A percentile compares a stretch with the other conserved stretches of the same genome.
phyloP scores from a whole-genome alignment of 768 basidiomycete species.

The Mycena kentingensis region DNA sequence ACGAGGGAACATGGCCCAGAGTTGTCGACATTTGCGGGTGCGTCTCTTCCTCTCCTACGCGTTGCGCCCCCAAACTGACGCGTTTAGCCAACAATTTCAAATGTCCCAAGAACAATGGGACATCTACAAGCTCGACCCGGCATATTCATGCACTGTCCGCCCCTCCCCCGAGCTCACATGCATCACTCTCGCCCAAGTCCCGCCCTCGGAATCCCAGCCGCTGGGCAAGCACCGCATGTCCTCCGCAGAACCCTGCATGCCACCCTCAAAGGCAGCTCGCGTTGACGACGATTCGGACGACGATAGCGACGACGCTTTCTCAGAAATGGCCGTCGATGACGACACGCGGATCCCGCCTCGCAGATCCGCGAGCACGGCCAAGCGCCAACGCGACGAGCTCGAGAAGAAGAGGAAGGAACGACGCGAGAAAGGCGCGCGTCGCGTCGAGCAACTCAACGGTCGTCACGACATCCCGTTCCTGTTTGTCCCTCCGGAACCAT shows the following conservation, averaged over 20 bases:
- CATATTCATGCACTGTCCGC: slow-evolving; percentile 66
- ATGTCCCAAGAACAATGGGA: slow-evolving; percentile 83
- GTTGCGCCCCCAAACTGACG: slow-evolving; percentile 14
- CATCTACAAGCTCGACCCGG: slow-evolving; percentile 77
- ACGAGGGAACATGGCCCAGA: slow-evolving; percentile 76
- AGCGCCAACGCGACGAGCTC: slow-evolving; percentile 35
- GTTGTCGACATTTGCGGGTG: slow-evolving; percentile 70
- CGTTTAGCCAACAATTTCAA: slow-evolving; percentile 46
- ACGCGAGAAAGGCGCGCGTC: slow-evolving; percentile 26
- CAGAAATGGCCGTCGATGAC: slow-evolving; percentile 53
- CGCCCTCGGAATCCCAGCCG: slow-evolving; percentile 26
- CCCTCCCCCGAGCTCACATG: slow-evolving; percentile 38
- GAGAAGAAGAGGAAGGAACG: slow-evolving; percentile 36
- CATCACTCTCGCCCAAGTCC: slow-evolving; percentile 33
- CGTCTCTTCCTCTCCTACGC: slow-evolving; percentile 27
- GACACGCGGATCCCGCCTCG: slow-evolving; percentile 14
- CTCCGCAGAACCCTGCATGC: slow-evolving; percentile 26
- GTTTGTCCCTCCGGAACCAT: slow-evolving; percentile 22
- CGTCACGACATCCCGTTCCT: slow-evolving; percentile 14
- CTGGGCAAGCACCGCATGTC: slow-evolving; percentile 23
- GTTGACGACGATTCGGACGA: slow-evolving; percentile 37
- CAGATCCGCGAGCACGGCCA: slow-evolving; percentile 26
- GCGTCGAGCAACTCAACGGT: background rate
- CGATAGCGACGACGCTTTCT: slow-evolving; percentile 52
- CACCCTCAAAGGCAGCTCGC: slow-evolving; percentile 24